A percentile compares a stretch with the other conserved stretches of the same genome.
Conservation (phyloP, 495 filamentous ascomycete genomes). For the Penicillium macrosclerotiorum region DNA sequence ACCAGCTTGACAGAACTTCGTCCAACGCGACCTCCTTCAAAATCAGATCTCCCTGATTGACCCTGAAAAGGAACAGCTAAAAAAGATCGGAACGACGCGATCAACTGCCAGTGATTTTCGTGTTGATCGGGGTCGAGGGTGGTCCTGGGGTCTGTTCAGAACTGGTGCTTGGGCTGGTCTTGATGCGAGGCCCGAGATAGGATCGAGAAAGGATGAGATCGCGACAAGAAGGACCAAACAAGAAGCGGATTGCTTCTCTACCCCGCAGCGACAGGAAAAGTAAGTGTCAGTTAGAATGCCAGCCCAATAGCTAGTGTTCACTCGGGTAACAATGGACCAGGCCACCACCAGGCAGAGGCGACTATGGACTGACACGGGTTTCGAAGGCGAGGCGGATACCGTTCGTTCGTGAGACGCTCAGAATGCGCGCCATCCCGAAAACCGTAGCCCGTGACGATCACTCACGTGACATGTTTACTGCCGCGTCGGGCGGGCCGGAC, state of each 20-base stretch:
- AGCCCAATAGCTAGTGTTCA: neutral
- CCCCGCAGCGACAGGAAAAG: neutral
- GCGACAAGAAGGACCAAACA: slow-evolving; percentile 28
- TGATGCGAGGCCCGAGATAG: slow-evolving; percentile 29
- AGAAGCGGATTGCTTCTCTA: slow-evolving; percentile 8
- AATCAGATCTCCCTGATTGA: slow-evolving; percentile 13
- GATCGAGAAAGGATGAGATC: slow-evolving; percentile 30
- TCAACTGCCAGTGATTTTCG: neutral
- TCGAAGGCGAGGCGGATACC: slow-evolving; percentile 12
- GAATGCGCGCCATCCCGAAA: slow-evolving; percentile 37
- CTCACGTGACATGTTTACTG: slow-evolving; percentile 40
- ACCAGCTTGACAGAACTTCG: slow-evolving; percentile 16
- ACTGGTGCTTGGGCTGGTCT: slow-evolving; percentile 9
- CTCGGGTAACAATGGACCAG: slow-evolving; percentile 3
- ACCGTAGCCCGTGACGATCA: slow-evolving; percentile 40
- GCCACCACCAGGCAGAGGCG: neutral
- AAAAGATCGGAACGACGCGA: slow-evolving; percentile 12
- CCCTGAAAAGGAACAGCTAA: neutral
- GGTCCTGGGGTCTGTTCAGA: slow-evolving; percentile 5
- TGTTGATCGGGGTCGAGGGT: slow-evolving; percentile 6
- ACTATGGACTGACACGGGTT: neutral
- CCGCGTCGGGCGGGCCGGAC: slow-evolving; percentile 8
- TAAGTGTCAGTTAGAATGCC: neutral
- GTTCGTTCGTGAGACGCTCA: slow-evolving; percentile 20
- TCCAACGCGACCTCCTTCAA: slow-evolving; percentile 27